Conservation (phyloP, 1,284 basidiomycete species). For the Trichosporon sp. region DNA sequence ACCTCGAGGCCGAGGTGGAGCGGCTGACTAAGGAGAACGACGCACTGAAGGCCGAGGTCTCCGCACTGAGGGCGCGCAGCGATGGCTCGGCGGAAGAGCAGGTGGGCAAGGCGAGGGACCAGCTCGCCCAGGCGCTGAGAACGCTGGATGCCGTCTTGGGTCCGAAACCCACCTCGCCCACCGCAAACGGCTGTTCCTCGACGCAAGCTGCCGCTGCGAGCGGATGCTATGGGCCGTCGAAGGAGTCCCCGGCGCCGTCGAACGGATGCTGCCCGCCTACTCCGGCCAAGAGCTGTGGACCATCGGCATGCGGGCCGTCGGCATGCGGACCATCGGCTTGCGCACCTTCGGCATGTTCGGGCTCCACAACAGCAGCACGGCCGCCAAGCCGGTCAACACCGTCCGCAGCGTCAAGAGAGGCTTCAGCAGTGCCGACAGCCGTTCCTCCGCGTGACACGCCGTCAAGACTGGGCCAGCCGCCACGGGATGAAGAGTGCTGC, state of each 20-base stretch:
- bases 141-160: background rate
- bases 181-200: background rate
- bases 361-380: too few species aligned
- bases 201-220: background rate
- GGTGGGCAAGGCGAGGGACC: background rate
- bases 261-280: background rate
- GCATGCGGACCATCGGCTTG: too few species aligned
- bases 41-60: background rate
- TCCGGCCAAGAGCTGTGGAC: background rate
- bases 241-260: background rate
- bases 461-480: background rate
- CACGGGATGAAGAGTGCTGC: background rate
- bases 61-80: background rate
- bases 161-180: background rate
- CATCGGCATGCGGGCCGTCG: background rate
- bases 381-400: background rate
- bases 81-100: background rate
- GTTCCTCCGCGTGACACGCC: background rate
- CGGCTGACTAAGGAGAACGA: background rate
- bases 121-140: background rate
- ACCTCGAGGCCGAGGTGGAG: background rate
- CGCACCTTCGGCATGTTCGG: too few species aligned
- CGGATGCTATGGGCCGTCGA: background rate
- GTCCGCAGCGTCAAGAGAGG: too few species aligned
- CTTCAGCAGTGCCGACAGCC: too few species aligned